Conservation (phyloP, 345 rosid species). For the Moringa oleifera region DNA sequence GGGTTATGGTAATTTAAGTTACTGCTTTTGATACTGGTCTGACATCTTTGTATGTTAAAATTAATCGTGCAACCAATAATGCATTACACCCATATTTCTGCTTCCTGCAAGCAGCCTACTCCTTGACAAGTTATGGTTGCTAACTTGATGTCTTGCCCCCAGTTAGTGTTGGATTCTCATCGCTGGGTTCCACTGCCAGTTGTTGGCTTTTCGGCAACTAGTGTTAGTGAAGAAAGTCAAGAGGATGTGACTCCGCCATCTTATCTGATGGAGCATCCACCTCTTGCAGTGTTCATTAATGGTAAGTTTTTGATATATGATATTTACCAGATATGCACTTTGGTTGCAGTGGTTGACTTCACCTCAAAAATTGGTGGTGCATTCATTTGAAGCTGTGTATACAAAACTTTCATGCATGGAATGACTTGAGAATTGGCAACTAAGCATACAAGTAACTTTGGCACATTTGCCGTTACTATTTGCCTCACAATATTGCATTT, state of each 20-base stretch:
- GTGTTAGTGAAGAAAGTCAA: conserved; percentile 53
- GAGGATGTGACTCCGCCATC: conserved; percentile 96
- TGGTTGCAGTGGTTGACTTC: not conserved
- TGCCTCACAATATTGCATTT: conserved; percentile 3
- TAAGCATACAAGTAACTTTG: not conserved
- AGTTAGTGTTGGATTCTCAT: conserved; percentile 97
- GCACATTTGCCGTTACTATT: not conserved
- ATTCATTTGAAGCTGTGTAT: not conserved
- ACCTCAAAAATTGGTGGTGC: not conserved
- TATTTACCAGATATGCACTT: not conserved
- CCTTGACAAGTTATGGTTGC: conserved; percentile 10
- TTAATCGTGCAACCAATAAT: no score
- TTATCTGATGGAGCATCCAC: conserved; percentile 95
- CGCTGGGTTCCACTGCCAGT: conserved; percentile 95
- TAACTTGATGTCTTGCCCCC: conserved; percentile 32
- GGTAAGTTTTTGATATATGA: conserved; percentile 33
- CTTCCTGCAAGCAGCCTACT: not conserved
- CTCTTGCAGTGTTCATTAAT: conserved; percentile 90
- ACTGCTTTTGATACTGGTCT: not conserved
- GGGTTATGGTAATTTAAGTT: conserved; percentile 2
- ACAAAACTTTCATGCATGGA: not conserved
- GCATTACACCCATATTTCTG: not conserved
- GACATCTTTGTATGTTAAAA: not conserved
- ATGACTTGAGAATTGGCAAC: not conserved
- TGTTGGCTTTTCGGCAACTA: conserved; percentile 71